A percentile compares a stretch with the other conserved stretches of the same genome.
Conservation (phyloP, 257 asterid species). For the Mitragyna speciosa region DNA sequence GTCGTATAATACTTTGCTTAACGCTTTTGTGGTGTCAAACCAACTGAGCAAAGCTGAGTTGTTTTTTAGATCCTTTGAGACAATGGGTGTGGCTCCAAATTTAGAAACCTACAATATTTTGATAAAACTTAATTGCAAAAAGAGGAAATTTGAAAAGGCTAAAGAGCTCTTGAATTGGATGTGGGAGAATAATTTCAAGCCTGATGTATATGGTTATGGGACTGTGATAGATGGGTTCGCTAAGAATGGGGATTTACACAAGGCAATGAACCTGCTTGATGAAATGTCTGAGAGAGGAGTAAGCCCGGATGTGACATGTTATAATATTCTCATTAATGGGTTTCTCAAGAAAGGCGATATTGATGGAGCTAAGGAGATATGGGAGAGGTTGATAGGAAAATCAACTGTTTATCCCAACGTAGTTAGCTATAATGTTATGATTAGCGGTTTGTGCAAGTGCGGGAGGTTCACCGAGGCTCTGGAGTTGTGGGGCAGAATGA, state of each 20-base stretch:
- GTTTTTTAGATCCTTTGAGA: constrained; percentile 53
- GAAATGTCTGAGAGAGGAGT: constrained; percentile 78
- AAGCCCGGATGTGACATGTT: constrained; percentile 69
- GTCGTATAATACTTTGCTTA: constrained; percentile 71
- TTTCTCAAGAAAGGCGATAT: constrained; percentile 56
- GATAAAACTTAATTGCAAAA: constrained; percentile 62
- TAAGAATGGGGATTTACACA: constrained; percentile 49
- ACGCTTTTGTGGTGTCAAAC: constrained; percentile 67
- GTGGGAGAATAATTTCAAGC: constrained; percentile 53
- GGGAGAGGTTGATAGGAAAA: constrained; percentile 64
- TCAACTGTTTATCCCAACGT: constrained; percentile 63
- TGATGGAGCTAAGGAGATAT: constrained; percentile 46
- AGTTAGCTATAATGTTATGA: constrained; percentile 70
- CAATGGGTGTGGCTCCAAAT: constrained; percentile 70
- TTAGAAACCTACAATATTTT: constrained; percentile 61
- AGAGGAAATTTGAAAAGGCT: constrained; percentile 54
- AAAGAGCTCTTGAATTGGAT: constrained; percentile 40
- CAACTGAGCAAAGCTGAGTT: constrained; percentile 67
- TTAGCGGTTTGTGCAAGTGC: constrained; percentile 83
- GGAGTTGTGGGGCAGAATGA: constrained; percentile 71
- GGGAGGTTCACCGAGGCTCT: constrained; percentile 62
- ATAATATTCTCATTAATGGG: constrained; percentile 75
- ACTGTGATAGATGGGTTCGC: constrained; percentile 64
- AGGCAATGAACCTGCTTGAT: constrained; percentile 69
- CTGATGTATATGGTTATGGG: constrained; percentile 77